These are phyloP conservation scores for Globisporangium heterothallicum DNA, from an alignment of 352 stramenopile genomes.

Conservation along the genomic window DNA sequence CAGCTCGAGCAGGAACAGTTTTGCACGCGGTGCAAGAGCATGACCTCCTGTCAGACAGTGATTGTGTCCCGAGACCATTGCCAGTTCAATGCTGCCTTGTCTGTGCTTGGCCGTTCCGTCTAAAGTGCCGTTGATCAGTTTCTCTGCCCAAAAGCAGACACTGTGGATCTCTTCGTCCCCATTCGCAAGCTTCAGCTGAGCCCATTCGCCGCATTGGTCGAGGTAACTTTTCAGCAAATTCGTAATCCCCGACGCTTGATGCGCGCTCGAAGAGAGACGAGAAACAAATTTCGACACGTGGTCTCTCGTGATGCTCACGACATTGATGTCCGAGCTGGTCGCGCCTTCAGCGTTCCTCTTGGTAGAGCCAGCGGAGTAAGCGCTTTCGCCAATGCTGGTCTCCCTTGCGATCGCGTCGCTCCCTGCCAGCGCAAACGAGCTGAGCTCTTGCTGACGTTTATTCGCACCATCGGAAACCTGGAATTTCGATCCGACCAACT, in stretches of 20 bases:
- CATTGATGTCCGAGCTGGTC: not conserved
- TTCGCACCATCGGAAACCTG: conserved; percentile 18
- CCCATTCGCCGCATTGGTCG: conserved; percentile 62
- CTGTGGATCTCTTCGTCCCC: conserved; percentile 30
- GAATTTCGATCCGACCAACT: conserved; percentile 27
- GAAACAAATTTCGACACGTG: conserved; percentile 15
- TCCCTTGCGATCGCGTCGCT: conserved; percentile 3
- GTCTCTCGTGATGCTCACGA: conserved; percentile 6
- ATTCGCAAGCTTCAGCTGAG: conserved; percentile 27
- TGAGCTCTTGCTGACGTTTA: conserved; percentile 7
- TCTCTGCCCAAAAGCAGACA: conserved; percentile 58
- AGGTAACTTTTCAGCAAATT: conserved; percentile 23
- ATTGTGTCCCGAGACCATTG: not conserved
- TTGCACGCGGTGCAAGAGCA: conserved; percentile 29
- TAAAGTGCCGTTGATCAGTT: conserved; percentile 32
- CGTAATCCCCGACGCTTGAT: not conserved
- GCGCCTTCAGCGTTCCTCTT: not conserved
- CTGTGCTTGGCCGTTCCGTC: conserved; percentile 9
- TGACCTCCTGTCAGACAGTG: not conserved
- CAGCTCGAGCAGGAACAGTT: conserved; percentile 58
- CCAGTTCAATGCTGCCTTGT: conserved; percentile 8
- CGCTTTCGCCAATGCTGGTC: not conserved
- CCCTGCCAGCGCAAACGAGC: conserved; percentile 15
- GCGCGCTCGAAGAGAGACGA: not conserved
- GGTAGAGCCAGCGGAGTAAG: not conserved